Evolutionary conservation across 176 grass and related monocot species (phyloP).

Genomic region (Pharus latifolius): DNA sequence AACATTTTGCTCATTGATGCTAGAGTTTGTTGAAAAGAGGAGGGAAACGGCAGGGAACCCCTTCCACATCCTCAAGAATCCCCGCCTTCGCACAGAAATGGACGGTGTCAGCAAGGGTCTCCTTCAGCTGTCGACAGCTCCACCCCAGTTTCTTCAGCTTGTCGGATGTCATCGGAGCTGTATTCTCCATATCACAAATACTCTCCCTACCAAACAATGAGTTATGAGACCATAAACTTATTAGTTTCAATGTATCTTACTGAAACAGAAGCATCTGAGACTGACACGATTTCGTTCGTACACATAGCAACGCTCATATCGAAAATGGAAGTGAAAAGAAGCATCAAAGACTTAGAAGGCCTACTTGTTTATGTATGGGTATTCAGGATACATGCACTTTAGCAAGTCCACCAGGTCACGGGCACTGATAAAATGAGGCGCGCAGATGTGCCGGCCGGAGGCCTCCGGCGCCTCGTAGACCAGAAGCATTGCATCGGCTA

Average conservation of each 20-base stretch:
- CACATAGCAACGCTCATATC: no score
- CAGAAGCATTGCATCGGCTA: constrained; percentile 17
- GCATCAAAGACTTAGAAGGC: no score
- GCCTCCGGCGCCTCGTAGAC: constrained; percentile 13
- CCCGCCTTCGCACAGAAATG: constrained; percentile 23
- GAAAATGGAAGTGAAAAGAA: no score
- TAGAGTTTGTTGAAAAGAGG: no score
- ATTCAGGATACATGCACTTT: constrained; percentile 34
- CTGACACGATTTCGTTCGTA: no score
- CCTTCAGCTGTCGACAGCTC: constrained; percentile 27
- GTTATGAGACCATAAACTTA: no score
- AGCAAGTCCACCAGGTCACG: constrained; percentile 1
- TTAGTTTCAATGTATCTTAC: no score
- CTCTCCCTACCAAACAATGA: no score
- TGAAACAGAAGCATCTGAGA: no score
- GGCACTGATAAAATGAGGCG: not conserved
- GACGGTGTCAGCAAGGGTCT: constrained; percentile 29
- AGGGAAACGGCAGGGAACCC: not conserved
- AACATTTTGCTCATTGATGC: no score
- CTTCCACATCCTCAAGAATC: constrained; percentile 11
- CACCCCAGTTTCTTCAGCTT: constrained; percentile 41
- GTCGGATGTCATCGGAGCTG: not conserved
- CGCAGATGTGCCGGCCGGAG: constrained; percentile 22
- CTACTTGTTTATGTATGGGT: constrained; percentile 27
- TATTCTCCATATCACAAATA: not conserved